Percentiles rank a stretch among this genome's conserved stretches.
These are phyloP conservation scores for Xerocomellus dryophilus DNA, from an alignment of 768 basidiomycete species.

Conservation along the genomic window DNA sequence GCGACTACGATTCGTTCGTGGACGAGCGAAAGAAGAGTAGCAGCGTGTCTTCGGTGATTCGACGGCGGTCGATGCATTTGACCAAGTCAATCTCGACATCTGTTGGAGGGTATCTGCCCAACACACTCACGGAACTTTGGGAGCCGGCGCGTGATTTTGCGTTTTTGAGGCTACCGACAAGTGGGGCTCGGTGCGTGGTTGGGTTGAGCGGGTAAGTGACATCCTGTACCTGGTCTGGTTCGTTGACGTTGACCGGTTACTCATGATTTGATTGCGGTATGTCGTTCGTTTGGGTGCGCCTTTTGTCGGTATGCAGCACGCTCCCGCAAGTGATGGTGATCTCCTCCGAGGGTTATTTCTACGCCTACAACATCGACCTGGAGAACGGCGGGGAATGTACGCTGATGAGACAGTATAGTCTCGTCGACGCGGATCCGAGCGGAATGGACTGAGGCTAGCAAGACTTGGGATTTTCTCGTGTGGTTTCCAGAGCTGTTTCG, in stretches of 20 bases:
- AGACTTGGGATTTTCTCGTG: background rate
- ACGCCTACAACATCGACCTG: conserved; percentile 92
- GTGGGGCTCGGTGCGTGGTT: conserved; percentile 80
- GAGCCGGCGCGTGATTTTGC: conserved; percentile 96
- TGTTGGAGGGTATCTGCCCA: conserved; percentile 82
- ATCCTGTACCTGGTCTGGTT: background rate
- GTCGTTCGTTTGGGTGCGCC: background rate
- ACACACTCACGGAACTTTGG: conserved; percentile 92
- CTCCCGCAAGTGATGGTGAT: conserved; percentile 98
- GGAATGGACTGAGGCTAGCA: conserved; percentile 29
- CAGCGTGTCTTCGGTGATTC: conserved; percentile 60
- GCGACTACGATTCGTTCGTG: conserved; percentile 83
- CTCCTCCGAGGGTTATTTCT: conserved; percentile 93
- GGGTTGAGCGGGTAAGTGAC: conserved; percentile 80
- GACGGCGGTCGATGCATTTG: conserved; percentile 69
- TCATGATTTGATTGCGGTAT: background rate
- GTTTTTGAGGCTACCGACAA: conserved; percentile 75
- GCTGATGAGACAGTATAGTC: conserved; percentile 88
- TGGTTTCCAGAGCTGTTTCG: background rate
- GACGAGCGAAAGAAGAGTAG: conserved; percentile 65
- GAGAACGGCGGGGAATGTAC: conserved; percentile 96
- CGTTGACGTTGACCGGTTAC: background rate
- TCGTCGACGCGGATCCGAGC: conserved; percentile 27
- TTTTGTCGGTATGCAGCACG: conserved; percentile 48
- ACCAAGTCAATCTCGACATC: conserved; percentile 75